phyloP scores from a whole-genome alignment of 2,329 filamentous ascomycete genomes.

The Boeremia exigua region DNA sequence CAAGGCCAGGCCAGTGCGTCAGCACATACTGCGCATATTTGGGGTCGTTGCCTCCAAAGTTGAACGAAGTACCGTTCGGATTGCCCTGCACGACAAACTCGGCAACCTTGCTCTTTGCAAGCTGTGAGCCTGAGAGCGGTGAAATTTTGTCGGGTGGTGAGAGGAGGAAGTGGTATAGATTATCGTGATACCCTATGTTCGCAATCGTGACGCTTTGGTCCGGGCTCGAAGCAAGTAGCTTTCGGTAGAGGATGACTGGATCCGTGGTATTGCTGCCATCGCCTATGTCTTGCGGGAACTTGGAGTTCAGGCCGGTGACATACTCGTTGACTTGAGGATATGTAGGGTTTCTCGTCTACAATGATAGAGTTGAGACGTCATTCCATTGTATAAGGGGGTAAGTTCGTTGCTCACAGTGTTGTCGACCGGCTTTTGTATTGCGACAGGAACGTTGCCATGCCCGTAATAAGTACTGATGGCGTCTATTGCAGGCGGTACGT shows the following conservation, averaged over 20 bases:
- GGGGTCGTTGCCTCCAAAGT: slow-evolving; percentile 1
- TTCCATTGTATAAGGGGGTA: no score
- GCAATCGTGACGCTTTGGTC: slow-evolving; percentile 1
- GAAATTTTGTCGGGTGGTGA: slow-evolving; percentile 1
- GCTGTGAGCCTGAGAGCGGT: background rate
- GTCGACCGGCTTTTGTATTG: slow-evolving; percentile 10
- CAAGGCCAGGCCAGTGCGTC: slow-evolving; percentile 3
- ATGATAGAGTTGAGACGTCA: background rate
- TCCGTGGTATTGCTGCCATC: slow-evolving; percentile 5
- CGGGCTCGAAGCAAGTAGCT: background rate
- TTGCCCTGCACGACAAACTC: slow-evolving; percentile 7
- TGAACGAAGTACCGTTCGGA: slow-evolving; percentile 3
- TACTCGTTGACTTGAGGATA: slow-evolving; percentile 5
- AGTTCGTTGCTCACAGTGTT: background rate
- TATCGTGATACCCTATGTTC: slow-evolving; percentile 7
- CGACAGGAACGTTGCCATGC: background rate
- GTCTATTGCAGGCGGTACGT: slow-evolving; percentile 7
- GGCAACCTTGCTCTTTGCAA: background rate
- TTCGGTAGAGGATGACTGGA: background rate
- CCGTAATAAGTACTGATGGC: slow-evolving; percentile 6
- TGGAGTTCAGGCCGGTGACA: background rate
- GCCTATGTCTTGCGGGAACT: background rate
- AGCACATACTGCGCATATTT: slow-evolving; percentile 7
- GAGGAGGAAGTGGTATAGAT: slow-evolving; percentile 3
- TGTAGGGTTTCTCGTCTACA: slow-evolving; percentile 4